Base-by-base conservation (phyloP, 129 eudicot genomes). In the Smallanthus sonchifolius region DNA sequence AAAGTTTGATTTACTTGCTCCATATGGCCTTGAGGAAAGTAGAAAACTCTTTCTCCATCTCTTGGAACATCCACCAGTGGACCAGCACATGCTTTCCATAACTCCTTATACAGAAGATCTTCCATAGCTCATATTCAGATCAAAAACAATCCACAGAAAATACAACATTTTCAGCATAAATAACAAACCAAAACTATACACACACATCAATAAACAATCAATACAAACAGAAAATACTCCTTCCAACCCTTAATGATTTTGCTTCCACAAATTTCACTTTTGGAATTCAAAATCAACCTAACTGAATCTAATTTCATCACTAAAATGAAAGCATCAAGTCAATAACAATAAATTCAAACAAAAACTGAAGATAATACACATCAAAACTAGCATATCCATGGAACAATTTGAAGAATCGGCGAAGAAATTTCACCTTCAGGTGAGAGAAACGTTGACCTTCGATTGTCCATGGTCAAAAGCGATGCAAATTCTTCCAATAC, bases 21-120 rank as follows among this genome's bases (percentile, higher is more conserved):
- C 89, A 92, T 87, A 63, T 87, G 97, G n/a, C 97, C 97, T 79
- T 92, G 97, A 30, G 97, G 97, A 62, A 92, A 92, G 84, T 92
- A 92, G 59, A 79, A 92, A 48, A 92, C 97, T 70, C 80, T 87
- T 70, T 92, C 93, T 66, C 79, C 72, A 60, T 44, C 62, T 38
- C 68, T 80, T 56, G 97, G 97, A 65, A 92, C 78, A 75, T 89
- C 91, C 73, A 92, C 97, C 77, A 92, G 64, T 51, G 97, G 96
- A 15, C 97, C 97, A 42, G 97, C 97, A 89, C 97, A 92, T 10
- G 91, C 93, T 83, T 75, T 89, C 97, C 97, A 92, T 67, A 92
- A 79, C 88, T 89, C 96, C 59, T 67, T 78, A 69, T 82, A 92
- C 84, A 92, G 56, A 68, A 63, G 83, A 80, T 83, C 81, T 77